phyloP scores from a whole-genome alignment of 495 filamentous ascomycete species.

The Penicillium goetzii region DNA sequence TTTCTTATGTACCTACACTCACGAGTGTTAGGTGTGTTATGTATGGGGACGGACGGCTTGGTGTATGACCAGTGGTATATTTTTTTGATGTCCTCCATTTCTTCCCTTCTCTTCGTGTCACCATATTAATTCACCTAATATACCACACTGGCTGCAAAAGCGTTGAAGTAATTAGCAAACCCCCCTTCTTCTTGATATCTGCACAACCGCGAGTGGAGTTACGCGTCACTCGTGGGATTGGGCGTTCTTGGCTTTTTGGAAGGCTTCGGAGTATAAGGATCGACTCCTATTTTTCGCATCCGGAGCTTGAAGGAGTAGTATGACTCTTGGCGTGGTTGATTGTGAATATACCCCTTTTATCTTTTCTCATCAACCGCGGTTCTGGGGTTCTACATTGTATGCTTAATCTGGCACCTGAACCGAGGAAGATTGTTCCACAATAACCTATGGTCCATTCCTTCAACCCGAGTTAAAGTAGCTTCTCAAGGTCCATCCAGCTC shows the following conservation, averaged over 20 bases:
- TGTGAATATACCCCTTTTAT: background rate
- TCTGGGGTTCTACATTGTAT: background rate
- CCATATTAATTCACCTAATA: constrained; percentile 14
- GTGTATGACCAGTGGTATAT: constrained; percentile 26
- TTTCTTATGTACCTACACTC: constrained; percentile 13
- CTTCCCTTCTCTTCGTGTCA: constrained; percentile 9
- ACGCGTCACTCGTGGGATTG: constrained; percentile 1
- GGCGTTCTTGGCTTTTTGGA: constrained; percentile 3
- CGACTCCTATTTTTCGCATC: background rate
- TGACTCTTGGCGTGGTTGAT: background rate
- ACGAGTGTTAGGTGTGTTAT: constrained; percentile 10
- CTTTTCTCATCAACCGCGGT: background rate
- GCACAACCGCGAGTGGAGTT: constrained; percentile 1
- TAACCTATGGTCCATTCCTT: too few species aligned
- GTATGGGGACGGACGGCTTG: constrained; percentile 18
- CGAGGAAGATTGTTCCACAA: background rate
- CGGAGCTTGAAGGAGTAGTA: background rate
- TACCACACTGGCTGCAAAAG: constrained; percentile 22
- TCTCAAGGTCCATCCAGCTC: too few species aligned
- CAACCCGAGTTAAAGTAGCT: too few species aligned
- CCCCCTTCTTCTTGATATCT: background rate
- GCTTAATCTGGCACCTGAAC: background rate
- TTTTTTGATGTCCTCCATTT: constrained; percentile 15
- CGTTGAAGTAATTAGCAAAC: background rate
- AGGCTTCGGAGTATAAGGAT: background rate